These are phyloP conservation scores for Anethum foeniculum DNA, from an alignment of 140 eudicot species.

Conservation along the genomic window DNA sequence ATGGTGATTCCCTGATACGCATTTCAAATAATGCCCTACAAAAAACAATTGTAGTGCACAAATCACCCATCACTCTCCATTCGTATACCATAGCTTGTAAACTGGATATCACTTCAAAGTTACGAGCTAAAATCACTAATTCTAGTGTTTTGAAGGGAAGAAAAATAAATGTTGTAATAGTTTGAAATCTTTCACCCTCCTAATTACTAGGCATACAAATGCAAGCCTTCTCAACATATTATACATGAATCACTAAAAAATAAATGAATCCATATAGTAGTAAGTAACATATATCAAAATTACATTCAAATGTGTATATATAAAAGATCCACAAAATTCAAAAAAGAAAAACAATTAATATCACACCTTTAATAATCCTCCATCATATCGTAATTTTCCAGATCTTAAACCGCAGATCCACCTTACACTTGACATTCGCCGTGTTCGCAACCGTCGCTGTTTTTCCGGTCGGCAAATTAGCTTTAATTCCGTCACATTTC, in stretches of 20 bases:
- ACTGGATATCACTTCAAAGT: neutral
- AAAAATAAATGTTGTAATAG: neutral
- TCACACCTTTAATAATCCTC: constrained; percentile 16
- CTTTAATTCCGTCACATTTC: constrained; percentile 51
- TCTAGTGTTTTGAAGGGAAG: neutral
- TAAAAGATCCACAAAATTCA: neutral
- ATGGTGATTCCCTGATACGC: too few species aligned
- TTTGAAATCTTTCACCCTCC: neutral
- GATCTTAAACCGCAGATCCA: constrained; percentile 71
- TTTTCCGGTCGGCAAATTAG: constrained; percentile 43
- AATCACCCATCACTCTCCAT: too few species aligned
- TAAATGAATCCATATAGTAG: neutral
- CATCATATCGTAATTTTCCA: constrained; percentile 47
- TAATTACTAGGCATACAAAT: neutral
- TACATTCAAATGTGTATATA: neutral
- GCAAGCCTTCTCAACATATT: neutral
- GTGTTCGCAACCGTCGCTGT: constrained; percentile 41
- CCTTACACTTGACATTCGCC: constrained; percentile 53
- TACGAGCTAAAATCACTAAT: neutral
- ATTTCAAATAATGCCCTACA: too few species aligned
- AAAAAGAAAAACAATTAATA: constrained; percentile 2
- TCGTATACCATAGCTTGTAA: neutral
- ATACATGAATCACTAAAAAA: neutral
- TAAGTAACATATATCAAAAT: neutral
- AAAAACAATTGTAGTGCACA: too few species aligned